Evolutionary conservation across 768 basidiomycete species (phyloP), one percentile per base, ranked within the genome.

Genomic region (Lepiota brunneoincarnata): DNA sequence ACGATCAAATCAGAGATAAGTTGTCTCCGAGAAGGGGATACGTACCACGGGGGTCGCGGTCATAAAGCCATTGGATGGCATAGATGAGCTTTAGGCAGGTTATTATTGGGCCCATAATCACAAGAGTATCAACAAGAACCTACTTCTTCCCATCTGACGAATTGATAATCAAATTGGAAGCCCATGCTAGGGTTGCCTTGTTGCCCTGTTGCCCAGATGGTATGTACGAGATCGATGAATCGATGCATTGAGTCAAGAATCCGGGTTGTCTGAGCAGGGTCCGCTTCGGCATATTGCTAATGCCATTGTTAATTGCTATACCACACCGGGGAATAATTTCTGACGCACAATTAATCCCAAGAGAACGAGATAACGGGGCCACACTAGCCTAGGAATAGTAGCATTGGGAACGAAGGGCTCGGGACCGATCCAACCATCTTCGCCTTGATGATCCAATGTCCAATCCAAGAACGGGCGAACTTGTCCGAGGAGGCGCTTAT

Each of bases 201-300:
- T 42, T 70, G 63, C 10, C 66, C 66, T 0, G 64, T 72, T 44
- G 66, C 66, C 65, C 69, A 75, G 14, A 72, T 65, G 2, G 65
- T 65, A 59, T 75, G 65, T 1, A 59, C 67, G 1, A 73, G 64
- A 0, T 69, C 59, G 26, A 69, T 42, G 49, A 75, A 75, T 9
- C 59, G 61, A 51, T 75, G 72, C 66, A 75, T 72, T 0, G 72
- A 63, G 38, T 71, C 65, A 6, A 74, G 63, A 23, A 75, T 74
- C 12, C 72, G 64, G 28, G 62, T 55, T 2, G 69, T 63, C 42
- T 75, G 70, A 1, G 69, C 60, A 0, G 69, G 63, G 49, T 75
- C 73, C 6, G 72, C 73, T 57, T 75, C 74, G 2, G 73, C 74
- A 39, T 75, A 75, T 74, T 75, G 73, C 74, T 74, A 42, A 28